phyloP scores from a whole-genome alignment of 805 yeast genomes.

The Priceomyces fermenticarens region DNA sequence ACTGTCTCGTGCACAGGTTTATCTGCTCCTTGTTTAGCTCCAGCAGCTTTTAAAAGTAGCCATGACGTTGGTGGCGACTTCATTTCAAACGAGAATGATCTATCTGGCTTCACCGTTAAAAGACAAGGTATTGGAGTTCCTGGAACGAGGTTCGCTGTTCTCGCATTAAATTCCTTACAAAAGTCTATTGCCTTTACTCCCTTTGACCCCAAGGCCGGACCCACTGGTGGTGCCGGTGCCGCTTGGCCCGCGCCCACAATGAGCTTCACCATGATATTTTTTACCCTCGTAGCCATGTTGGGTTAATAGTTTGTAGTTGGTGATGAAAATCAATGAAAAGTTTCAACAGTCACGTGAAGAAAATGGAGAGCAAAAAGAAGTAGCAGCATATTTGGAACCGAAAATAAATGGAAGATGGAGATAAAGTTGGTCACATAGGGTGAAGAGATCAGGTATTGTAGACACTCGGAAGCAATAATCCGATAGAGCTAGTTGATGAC shows the following conservation, averaged over 20 bases:
- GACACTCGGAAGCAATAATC: too few relatives aligned
- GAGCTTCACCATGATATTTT: slow-evolving; percentile 74
- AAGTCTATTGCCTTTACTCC: slow-evolving; percentile 99
- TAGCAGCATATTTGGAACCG: too few relatives aligned
- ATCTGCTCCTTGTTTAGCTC: slow-evolving; percentile 74
- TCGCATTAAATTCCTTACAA: slow-evolving; percentile 96
- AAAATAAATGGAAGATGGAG: too few relatives aligned
- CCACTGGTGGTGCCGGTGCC: slow-evolving; percentile 98
- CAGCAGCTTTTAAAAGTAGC: slow-evolving; percentile 78
- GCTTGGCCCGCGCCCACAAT: slow-evolving; percentile 98
- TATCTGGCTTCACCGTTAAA: slow-evolving; percentile 86
- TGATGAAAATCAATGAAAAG: background rate
- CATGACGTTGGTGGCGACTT: slow-evolving; percentile 92
- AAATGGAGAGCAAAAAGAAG: too few relatives aligned
- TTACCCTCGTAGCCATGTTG: slow-evolving; percentile 26
- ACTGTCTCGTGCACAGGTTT: slow-evolving; percentile 57
- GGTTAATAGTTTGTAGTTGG: too few relatives aligned
- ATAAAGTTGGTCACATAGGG: too few relatives aligned
- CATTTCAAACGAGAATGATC: slow-evolving; percentile 81
- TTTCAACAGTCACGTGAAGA: background rate
- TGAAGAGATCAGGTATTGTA: too few relatives aligned
- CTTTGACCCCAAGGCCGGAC: slow-evolving; percentile 97
- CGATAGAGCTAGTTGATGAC: too few relatives aligned
- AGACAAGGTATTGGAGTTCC: slow-evolving; percentile 89
- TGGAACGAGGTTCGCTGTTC: slow-evolving; percentile 82